Evolutionary conservation across 2,329 filamentous ascomycete genomes (phyloP), one percentile per base, ranked within the genome.

Genomic region (Hortaea sp.): DNA sequence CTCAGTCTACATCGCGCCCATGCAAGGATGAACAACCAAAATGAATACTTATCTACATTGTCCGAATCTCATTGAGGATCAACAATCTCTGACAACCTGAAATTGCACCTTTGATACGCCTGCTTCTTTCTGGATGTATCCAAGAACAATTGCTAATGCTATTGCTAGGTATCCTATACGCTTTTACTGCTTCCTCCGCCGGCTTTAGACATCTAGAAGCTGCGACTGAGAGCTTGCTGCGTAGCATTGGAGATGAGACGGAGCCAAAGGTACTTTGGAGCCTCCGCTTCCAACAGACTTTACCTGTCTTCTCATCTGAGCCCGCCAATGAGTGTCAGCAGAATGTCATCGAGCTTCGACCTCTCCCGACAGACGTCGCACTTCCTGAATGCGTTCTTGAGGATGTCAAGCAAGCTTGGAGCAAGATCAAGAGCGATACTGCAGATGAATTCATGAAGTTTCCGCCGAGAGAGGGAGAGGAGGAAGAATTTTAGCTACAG

Each of bases 31-130:
- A 95, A 68, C 69, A 69, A 77, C 70, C 67, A 74, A 75, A 68
- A 75, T 69, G 77, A 94, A 92, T 87, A 89, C 89, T 97, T 97
- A 97, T 95, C 90, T 95, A 97, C 90, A 95, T 97, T 97, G 88
- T 85, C 90, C 89, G 90, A 94, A 84, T 71, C 72, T 67, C 76
- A 77, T 84, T 94, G 89, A 94, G 81, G 88, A 92, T 77, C 75
- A 66, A 75, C 74, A 74, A 77, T 78, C 80, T 88, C 84, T 90
- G 82, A 90, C 82, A 87, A 82, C 72, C 88, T 94, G 88, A 94
- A 79, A 60, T 70, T 69, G 45, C 41, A 51, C 44, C 37, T 39
- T 44, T 35, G 13, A 72, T 74, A 42, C 30, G 11, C 12, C 7
- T 13, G 5, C 29, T 43, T 10, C 7, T 35, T n/a, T 38, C 29